Percentiles rank a stretch among this genome's conserved stretches.
These are phyloP conservation scores for Termitomyces sp. DNA, from an alignment of 1,284 basidiomycete genomes.

Conservation along the genomic window DNA sequence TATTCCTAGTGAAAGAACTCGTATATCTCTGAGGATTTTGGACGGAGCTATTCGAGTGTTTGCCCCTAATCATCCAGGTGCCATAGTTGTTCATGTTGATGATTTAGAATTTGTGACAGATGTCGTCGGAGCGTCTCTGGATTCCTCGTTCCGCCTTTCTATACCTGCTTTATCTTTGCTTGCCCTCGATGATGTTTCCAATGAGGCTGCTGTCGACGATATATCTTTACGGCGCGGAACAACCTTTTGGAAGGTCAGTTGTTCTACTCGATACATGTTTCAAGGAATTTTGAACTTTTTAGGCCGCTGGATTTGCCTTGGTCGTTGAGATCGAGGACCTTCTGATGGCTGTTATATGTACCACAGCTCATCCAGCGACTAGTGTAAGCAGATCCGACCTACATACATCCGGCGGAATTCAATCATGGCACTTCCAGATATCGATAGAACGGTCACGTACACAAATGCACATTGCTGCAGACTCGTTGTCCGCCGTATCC, in stretches of 20 bases:
- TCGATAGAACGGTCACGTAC: slow-evolving; percentile 43
- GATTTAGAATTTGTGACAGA: slow-evolving; percentile 66
- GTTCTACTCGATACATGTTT: not conserved
- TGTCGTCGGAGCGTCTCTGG: slow-evolving; percentile 60
- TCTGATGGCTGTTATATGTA: slow-evolving; percentile 37
- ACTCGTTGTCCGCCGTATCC: slow-evolving; percentile 53
- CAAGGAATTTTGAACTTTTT: slow-evolving; percentile 11
- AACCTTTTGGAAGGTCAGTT: slow-evolving; percentile 67
- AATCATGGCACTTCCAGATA: slow-evolving; percentile 32
- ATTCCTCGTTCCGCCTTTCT: slow-evolving; percentile 48
- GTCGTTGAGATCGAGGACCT: slow-evolving; percentile 56
- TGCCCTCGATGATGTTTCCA: slow-evolving; percentile 58
- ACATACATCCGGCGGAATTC: not conserved
- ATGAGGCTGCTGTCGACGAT: slow-evolving; percentile 27
- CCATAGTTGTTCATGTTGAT: slow-evolving; percentile 62
- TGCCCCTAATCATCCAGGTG: slow-evolving; percentile 60
- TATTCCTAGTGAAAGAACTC: slow-evolving; percentile 84
- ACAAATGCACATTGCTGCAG: slow-evolving; percentile 62
- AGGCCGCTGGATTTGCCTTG: slow-evolving; percentile 64
- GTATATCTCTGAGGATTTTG: slow-evolving; percentile 58
- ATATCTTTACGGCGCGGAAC: slow-evolving; percentile 30
- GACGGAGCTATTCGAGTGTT: slow-evolving; percentile 65
- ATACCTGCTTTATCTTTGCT: slow-evolving; percentile 50
- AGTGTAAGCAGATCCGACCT: slow-evolving; percentile 27
- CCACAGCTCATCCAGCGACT: slow-evolving; percentile 29